A percentile compares a stretch with the other conserved stretches of the same genome.
phyloP scores from a whole-genome alignment of 2,329 filamentous ascomycete species.

The Paraconiothyrium sp. region DNA sequence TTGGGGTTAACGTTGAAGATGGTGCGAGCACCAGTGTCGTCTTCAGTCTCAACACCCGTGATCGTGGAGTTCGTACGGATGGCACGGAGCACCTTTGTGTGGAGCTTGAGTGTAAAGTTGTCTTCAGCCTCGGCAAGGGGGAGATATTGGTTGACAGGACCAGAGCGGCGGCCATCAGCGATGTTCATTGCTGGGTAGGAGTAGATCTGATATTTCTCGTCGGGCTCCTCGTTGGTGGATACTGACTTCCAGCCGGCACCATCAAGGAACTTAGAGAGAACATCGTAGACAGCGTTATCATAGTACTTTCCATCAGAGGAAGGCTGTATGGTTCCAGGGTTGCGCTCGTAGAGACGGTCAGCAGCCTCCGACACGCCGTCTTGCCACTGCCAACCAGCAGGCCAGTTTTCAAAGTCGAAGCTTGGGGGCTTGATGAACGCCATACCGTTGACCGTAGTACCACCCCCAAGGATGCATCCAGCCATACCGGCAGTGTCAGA shows the following conservation, averaged over 20 bases:
- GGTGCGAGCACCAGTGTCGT: slow-evolving; percentile 19
- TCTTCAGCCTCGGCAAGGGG: slow-evolving; percentile 22
- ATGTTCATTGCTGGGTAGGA: slow-evolving; percentile 25
- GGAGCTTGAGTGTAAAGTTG: slow-evolving; percentile 35
- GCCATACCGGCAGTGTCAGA: slow-evolving; percentile 49
- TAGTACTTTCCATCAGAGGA: slow-evolving; percentile 33
- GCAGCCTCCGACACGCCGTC: slow-evolving; percentile 28
- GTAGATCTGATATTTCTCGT: slow-evolving; percentile 32
- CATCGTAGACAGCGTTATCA: slow-evolving; percentile 30
- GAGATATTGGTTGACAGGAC: slow-evolving; percentile 33
- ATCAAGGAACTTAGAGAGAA: slow-evolving; percentile 28
- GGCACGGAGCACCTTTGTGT: slow-evolving; percentile 32
- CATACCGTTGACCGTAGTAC: slow-evolving; percentile 40
- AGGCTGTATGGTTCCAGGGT: slow-evolving; percentile 30
- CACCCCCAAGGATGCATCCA: slow-evolving; percentile 52
- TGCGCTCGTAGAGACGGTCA: slow-evolving; percentile 29
- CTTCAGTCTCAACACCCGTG: slow-evolving; percentile 32
- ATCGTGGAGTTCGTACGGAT: slow-evolving; percentile 25
- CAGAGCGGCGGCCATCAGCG: slow-evolving; percentile 26
- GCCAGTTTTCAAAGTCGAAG: slow-evolving; percentile 36
- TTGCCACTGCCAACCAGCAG: slow-evolving; percentile 30
- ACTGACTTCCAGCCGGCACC: slow-evolving; percentile 28
- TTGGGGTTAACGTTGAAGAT: slow-evolving; percentile 29
- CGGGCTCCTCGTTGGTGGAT: slow-evolving; percentile 29
- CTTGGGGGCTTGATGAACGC: slow-evolving; percentile 31